Conservation (phyloP, 768 basidiomycete species). For the Trametes coccinea region DNA sequence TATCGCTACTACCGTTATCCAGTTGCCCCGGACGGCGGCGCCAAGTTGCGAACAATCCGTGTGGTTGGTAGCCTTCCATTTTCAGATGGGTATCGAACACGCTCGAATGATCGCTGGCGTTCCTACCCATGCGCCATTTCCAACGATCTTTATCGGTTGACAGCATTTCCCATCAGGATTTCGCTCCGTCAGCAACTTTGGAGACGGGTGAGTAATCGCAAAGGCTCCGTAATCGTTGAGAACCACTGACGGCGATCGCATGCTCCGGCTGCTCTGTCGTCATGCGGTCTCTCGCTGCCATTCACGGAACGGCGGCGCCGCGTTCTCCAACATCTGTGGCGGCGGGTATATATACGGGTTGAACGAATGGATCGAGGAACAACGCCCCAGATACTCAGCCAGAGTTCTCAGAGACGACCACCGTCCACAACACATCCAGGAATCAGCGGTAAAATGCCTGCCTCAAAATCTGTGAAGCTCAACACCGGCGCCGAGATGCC, state of each 20-base stretch:
- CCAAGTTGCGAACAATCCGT: too few species aligned
- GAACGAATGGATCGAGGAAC: not conserved
- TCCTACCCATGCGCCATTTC: not conserved
- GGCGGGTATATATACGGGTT: not conserved
- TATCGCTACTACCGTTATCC: too few species aligned
- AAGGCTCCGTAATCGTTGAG: not conserved
- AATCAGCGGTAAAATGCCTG: conserved; percentile 45
- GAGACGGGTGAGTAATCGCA: not conserved
- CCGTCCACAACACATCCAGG: not conserved
- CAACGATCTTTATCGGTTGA: conserved; percentile 1
- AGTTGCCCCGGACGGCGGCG: too few species aligned
- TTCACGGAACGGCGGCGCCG: not conserved
- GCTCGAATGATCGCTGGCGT: not conserved
- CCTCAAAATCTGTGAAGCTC: conserved; percentile 47
- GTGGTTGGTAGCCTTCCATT: not conserved
- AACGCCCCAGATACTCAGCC: not conserved
- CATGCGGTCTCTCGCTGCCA: not conserved
- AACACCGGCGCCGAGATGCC: conserved; percentile 82
- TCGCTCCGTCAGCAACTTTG: not conserved
- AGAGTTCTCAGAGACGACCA: not conserved
- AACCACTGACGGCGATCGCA: not conserved
- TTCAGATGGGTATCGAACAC: not conserved
- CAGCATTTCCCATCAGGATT: not conserved
- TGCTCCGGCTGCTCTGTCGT: not conserved
- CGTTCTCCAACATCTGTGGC: not conserved